Evolutionary conservation across 106 monocot genomes (phyloP), one percentile per base, ranked within the genome.

Genomic region (Phalaenopsis equestris): DNA sequence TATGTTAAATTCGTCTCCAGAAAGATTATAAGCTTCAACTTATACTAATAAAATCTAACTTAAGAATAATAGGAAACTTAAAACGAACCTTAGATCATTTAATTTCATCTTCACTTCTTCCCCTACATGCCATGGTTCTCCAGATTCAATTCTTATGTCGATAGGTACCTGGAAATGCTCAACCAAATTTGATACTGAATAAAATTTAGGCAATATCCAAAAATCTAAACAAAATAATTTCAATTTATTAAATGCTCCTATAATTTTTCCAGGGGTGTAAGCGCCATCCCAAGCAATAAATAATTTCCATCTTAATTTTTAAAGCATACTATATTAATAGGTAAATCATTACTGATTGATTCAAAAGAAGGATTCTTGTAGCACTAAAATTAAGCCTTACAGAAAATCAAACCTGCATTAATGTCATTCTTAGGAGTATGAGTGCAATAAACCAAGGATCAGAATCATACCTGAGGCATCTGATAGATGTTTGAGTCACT

Each of bases 401-500:
- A 43, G 18, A 74, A 74, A 74, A 74, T 36, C 52, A 52, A 74
- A 42, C 14, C 37, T 70, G 70, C 3, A 70, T 3, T 12, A 14
- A 70, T 70, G 70, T 39, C 38, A 70, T 37, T 70, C 38, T 70
- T 43, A 74, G 43, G 12, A 74, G 74, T 8, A 30, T 30, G 38
- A 72, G 0, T 23, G 61, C 14, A 74, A 18, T 3, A 74, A 74
- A 37, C 38, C n/a, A 6, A 65, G 72, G 43, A 74, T 77, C 76
- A 55, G 6, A 68, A 75, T 6, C 41, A 52, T 91, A 95, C 95
- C 91, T 89, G 11, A 79, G 91, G 93, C 82, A 93, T 86, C 68
- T 91, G 81, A 88, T 95, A 93, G 77, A 95, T 91, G 81, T 95
- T 93, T 52, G 90, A 80, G 58, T 95, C 91, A 87, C 88, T 68